Conservation (phyloP, 2,329 filamentous ascomycete species). For the Annulohypoxylon truncatum region DNA sequence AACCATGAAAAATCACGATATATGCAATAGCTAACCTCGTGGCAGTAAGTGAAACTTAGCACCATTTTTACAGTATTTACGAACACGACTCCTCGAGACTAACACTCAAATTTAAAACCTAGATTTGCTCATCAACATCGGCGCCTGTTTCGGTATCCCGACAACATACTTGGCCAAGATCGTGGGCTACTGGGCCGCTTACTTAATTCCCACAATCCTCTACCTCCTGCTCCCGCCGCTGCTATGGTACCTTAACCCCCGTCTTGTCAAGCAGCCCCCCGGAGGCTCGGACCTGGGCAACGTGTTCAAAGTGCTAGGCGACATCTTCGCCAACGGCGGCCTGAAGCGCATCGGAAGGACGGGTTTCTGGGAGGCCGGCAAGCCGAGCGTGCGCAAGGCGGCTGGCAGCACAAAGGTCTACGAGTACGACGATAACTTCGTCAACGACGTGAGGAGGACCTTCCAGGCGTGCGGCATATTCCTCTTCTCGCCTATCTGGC, state of each 20-base stretch:
- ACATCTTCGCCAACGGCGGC: constrained; percentile 52
- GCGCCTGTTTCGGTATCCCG: constrained; percentile 61
- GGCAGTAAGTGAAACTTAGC: neutral
- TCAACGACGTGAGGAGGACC: constrained; percentile 69
- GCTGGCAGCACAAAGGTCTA: constrained; percentile 52
- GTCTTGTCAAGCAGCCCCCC: constrained; percentile 68
- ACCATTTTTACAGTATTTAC: neutral
- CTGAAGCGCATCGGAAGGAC: constrained; percentile 44
- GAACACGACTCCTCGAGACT: neutral
- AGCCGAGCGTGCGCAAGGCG: constrained; percentile 62
- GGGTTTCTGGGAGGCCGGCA: constrained; percentile 66
- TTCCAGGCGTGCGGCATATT: constrained; percentile 66
- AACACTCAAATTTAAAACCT: neutral
- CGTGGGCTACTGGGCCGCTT: constrained; percentile 61
- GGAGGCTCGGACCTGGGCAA: constrained; percentile 72
- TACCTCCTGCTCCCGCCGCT: constrained; percentile 70
- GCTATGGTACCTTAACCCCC: constrained; percentile 67
- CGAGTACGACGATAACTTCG: constrained; percentile 71
- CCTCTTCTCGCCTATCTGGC: constrained; percentile 54
- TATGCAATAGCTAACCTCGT: neutral
- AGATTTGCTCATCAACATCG: constrained; percentile 64
- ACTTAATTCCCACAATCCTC: constrained; percentile 59
- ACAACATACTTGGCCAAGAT: constrained; percentile 64
- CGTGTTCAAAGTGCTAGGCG: constrained; percentile 52
- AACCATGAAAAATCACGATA: neutral